Evolutionary conservation across 83 land plant genomes (phyloP), one percentile per base, ranked within the genome.

Genomic region (Thuja plicata): DNA sequence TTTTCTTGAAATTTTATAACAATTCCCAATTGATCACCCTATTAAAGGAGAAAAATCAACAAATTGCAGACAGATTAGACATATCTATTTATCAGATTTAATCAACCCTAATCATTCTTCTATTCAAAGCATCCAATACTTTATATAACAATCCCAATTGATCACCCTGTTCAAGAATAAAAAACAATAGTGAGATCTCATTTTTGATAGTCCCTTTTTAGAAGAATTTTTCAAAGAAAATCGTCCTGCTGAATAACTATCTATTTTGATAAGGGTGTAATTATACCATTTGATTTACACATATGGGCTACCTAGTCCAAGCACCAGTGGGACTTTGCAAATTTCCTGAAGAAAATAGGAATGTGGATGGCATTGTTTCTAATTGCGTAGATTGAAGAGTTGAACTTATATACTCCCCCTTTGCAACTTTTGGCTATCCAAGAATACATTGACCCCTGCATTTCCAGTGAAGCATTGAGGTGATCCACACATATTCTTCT

Each of bases 321-420:
- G 34, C 88, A 87, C 79, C 80, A 87, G 34, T 41, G 48, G 79
- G 88, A 87, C 40, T 71, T 21, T 10, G 88, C 88, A 87, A 66
- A 87, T 11, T 87, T 87, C 50, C 21, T 30, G 80, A 80, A 70
- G 79, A 87, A 87, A 32, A 87, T 87, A 82, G 88, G 88, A 52
- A 87, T 87, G 48, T 17, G 52, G 27, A 87, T 87, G 3, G 48
- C 45, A 40, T 52, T 66, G 50, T 45, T 38, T 32, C 40, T 32
- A 30, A 87, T 87, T 30, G 79, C 88, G 1, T 73, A 34, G n/a
- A n/a, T 9, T 27, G 3, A 35, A 87, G 27, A 17, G 76, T 73
- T 8, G 66, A 7, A 32, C 79, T 45, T 2, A 87, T 87, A 50
- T 40, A 52, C 0, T 87, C 79, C 5, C 88, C 80, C 21, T 73